Evolutionary conservation across 768 basidiomycete species (phyloP), one percentile per base, ranked within the genome.

Genomic region (Royoungia palumana): DNA sequence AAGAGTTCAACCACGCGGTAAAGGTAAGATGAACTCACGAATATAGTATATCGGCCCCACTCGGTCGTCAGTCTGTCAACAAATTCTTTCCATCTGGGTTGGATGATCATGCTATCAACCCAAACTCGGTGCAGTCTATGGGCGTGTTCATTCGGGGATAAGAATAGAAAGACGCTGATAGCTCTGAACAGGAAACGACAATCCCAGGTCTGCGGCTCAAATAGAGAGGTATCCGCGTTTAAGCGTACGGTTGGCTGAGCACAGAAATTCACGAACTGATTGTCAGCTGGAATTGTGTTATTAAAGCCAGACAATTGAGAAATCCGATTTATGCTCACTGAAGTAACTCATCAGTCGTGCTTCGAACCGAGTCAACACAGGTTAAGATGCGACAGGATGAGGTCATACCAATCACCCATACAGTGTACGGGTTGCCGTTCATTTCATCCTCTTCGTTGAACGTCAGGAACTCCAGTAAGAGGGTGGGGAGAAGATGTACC

Each of bases 351-450:
- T 50, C 6, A 57, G 6, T 19, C 57, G 38, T 9, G 52, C 57
- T 57, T 43, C 22, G 12, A 2, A 32, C 17, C 2, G 19, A 47
- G 25, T 59, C 34, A 46, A 44, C 7, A 35, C 5, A 13, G 12
- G 1, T 25, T n/a, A 32, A 11, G 21, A 41, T 2, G 12, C 8
- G 14, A 20, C 6, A n/a, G 30, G 7, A 11, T 0, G 6, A 13
- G 14, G 5, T 39, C 50, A n/a, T 37, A 59, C 56, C 56, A 20
- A 59, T 46, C 14, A 45, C 24, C 57, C 56, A 57, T 8, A 57
- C 36, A 30, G 12, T 44, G 3, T 43, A 41, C 11, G 46, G 30
- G 41, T 55, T 35, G 1, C 27, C 30, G 28, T 46, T 55, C 5
- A 30, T 27, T 6, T 17, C 14, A 3, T 40, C 19, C 5, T 38